Percentiles rank a stretch among this genome's conserved stretches.
These are phyloP conservation scores for Colletotrichum truncatum DNA, from an alignment of 2,329 filamentous ascomycete species.

Conservation along the genomic window DNA sequence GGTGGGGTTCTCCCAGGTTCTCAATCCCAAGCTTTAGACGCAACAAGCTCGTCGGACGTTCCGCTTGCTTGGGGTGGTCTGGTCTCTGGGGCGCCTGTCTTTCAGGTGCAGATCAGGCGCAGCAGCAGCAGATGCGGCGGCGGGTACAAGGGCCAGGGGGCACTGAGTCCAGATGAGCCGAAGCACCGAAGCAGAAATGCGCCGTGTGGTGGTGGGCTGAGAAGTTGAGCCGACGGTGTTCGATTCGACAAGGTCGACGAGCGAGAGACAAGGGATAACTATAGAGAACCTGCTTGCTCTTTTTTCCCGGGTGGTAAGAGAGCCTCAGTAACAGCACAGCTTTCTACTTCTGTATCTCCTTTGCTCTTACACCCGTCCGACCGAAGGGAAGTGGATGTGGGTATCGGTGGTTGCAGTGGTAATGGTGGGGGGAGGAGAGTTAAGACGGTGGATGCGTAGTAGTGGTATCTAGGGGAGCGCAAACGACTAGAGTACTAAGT, in stretches of 20 bases:
- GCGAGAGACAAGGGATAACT: constrained; percentile 8
- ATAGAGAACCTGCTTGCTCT: neutral
- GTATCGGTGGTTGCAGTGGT: constrained; percentile 20
- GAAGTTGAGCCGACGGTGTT: constrained; percentile 7
- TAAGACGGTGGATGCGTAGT: constrained; percentile 7
- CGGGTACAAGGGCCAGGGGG: constrained; percentile 20
- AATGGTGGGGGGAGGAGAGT: constrained; percentile 13
- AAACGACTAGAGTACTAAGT: constrained; percentile 5
- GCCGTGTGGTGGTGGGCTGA: constrained; percentile 13
- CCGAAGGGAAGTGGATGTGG: constrained; percentile 23
- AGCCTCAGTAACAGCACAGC: constrained; percentile 23
- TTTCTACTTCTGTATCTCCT: constrained; percentile 7
- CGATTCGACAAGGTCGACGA: constrained; percentile 4
- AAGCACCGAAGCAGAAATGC: constrained; percentile 20
- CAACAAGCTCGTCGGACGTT: constrained; percentile 19
- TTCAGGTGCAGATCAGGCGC: constrained; percentile 27
- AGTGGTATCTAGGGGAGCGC: constrained; percentile 9
- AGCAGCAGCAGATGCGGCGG: constrained; percentile 17
- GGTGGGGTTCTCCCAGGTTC: constrained; percentile 22
- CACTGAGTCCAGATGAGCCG: constrained; percentile 11
- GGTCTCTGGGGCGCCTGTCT: constrained; percentile 20
- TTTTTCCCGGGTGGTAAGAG: constrained; percentile 3
- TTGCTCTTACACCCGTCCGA: constrained; percentile 19
- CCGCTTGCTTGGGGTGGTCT: constrained; percentile 17
- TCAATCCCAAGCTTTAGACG: constrained; percentile 26